Evolutionary conservation across 805 yeast species (phyloP), one percentile per base, ranked within the genome.

Genomic region (Saccharomycopsis fermentans): DNA sequence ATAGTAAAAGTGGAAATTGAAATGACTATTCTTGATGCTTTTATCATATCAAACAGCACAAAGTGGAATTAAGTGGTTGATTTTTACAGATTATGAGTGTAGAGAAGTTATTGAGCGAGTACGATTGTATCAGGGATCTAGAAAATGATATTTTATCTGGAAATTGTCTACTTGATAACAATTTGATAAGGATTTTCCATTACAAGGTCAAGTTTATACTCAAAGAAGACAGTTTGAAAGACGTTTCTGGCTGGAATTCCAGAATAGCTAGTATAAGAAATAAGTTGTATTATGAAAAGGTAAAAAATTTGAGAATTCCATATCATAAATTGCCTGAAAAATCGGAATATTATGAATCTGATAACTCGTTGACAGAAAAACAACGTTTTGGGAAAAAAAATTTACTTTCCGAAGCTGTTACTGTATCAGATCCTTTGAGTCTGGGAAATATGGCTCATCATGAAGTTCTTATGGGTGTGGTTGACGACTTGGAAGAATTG

Each of bases 401-500:
- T 21, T 43, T 43, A 24, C 17, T 43, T 24, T 43, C 29, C 12
- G 6, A 43, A 16, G 50, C 47, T 14, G 26, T n/a, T 17, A 9
- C 29, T 19, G 48, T 24, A 4, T 24, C 21, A 21, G 54, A 48
- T 26, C 58, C 58, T 27, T 40, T 55, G 19, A 37, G 32, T 3
- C 34, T 5, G 17, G n/a, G n/a, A 24, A 24, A 11, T 16, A 35
- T 6, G 2, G 24, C 21, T 5, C n/a, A 43, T 14, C 4, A 6
- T 17, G 47, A 47, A 9, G 6, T 24, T 14, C 24, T 11, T 17
- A 14, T 11, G 58, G 50, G 50, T 5, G 26, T 4, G 21, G 17
- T 16, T 43, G 50, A 21, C 14, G 50, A 62, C 19, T 17, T 62
- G 14, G 35, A 40, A 12, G 62, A 60, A 39, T 48, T 62, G 21